Base-by-base conservation (phyloP, 352 stramenopile species). In the Halophytophthora polymorphica region DNA sequence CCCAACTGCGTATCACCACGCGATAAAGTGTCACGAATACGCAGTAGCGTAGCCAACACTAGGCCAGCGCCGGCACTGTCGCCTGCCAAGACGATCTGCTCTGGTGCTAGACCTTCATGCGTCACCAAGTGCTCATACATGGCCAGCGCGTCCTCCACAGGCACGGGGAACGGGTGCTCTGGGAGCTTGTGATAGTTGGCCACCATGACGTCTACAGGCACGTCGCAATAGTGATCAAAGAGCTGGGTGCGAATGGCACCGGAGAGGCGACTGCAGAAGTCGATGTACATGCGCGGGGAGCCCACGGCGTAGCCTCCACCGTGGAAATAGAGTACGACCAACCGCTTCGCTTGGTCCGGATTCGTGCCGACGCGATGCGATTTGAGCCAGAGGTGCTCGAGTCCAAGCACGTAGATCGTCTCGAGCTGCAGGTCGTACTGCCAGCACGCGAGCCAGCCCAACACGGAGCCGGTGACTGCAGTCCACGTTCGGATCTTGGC, bases 121-220 rank as follows among this genome's bases (percentile, higher is more conserved):
- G 61, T 55, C 18, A 80, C 19, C 29, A 83, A 36, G 34, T 79
- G 63, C 34, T 77, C 61, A 40, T 77, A 76, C 22, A 78, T 71
- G 17, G 54, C 36, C n/a, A 77, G 43, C 6, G 56, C 58, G 47
- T 83, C 73, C 14, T 77, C 45, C 2, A 58, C 47, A 29, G 71
- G 64, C 2, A 66, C 45, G 12, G 73, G 73, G 43, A 74, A 81
- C 44, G 56, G 61, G 54, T 69, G 45, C 53, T 77, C 71, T n/a
- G 73, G 73, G 12, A 63, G 47, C 41, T 81, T 81, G 34, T 58
- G 69, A 44, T 81, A 83, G 56, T 79, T 83, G 10, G 64, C 67
- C 18, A 81, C 35, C 21, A 81, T 62, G 17, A 81, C 58, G 35
- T 81, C 61, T 2, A 83, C 64, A 5, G 64, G 46, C 23, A 69